Conservation (phyloP, 345 rosid species). For the Eucalyptus shirleyi region DNA sequence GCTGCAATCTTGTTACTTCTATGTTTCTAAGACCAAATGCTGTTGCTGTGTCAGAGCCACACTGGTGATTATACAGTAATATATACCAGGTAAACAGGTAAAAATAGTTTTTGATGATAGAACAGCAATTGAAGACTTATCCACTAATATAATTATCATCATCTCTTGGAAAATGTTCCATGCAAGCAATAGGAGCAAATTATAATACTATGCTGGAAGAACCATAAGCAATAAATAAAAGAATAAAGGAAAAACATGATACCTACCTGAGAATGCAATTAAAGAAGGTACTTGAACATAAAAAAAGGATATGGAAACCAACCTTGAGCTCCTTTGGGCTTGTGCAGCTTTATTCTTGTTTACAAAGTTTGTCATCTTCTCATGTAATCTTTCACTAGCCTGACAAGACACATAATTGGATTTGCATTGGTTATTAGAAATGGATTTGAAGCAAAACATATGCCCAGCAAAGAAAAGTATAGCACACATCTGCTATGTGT, state of each 20-base stretch:
- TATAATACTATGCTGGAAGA: neutral
- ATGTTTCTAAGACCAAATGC: neutral
- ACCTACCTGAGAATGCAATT: neutral
- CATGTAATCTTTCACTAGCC: slow-evolving; percentile 95
- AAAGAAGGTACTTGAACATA: neutral
- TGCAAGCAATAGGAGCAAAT: neutral
- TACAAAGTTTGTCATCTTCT: slow-evolving; percentile 71
- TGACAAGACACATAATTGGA: slow-evolving; percentile 9
- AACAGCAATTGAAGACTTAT: neutral
- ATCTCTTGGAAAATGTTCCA: neutral
- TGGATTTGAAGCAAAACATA: neutral
- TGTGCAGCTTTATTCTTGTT: slow-evolving; percentile 96
- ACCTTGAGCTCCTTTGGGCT: slow-evolving; percentile 39
- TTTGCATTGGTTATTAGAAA: neutral
- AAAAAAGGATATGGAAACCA: neutral
- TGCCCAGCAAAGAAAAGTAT: neutral
- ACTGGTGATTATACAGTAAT: neutral
- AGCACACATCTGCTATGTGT: slow-evolving; percentile 85
- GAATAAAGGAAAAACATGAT: neutral
- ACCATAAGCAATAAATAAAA: neutral
- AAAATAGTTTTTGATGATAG: neutral
- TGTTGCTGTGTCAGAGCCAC: neutral
- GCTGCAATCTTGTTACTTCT: neutral
- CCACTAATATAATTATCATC: neutral
- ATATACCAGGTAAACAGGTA: neutral